Base-by-base conservation (phyloP, 345 rosid species). In the Fremontodendron californicum region DNA sequence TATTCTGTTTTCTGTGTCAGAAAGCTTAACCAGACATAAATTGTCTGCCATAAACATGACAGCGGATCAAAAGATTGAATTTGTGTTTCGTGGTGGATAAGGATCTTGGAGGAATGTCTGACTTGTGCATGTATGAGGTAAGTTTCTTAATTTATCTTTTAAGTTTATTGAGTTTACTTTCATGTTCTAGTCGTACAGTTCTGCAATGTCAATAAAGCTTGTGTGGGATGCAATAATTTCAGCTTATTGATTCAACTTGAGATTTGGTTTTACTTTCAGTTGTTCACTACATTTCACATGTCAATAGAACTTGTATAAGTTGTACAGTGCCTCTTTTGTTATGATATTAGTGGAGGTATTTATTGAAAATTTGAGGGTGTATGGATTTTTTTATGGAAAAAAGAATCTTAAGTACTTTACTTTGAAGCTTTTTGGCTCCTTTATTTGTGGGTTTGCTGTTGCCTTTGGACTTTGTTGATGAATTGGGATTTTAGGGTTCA, bases 71-170 rank as follows among this genome's bases (percentile, higher is more conserved):
- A 77, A 77, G 79, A 75, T 76, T 84, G 86, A 77, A 71, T 81
- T 77, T 66, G 82, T 55, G 78, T 86, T 81, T 74, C 80, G 88
- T 81, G 93, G 88, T 75, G 92, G 86, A 31, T 90, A 89, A 85
- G 84, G 65, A 82, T 86, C 62, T 77, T 69, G 81, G 80, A 88
- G 90, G 86, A 86, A 94, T 94, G 94, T 88, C 93, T 65, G 91
- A 82, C 86, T 85, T 88, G 65, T 86, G 90, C 84, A 65, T 90
- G 58, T 86, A 87, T 66, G 88, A 92, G 93, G 97, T 94, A 81
- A 42, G 83, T 37, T 25, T 40, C 4, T 4, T 16, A 7, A 37
- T 79, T 85, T 64, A 51, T 64, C 19, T 73, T 78, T 74, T 25
- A 43, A 73, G 78, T 52, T 60, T 57, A 6, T 40, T 45, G 25